Evolutionary conservation across 805 yeast genomes (phyloP).

Genomic region (Candida berthetii): DNA sequence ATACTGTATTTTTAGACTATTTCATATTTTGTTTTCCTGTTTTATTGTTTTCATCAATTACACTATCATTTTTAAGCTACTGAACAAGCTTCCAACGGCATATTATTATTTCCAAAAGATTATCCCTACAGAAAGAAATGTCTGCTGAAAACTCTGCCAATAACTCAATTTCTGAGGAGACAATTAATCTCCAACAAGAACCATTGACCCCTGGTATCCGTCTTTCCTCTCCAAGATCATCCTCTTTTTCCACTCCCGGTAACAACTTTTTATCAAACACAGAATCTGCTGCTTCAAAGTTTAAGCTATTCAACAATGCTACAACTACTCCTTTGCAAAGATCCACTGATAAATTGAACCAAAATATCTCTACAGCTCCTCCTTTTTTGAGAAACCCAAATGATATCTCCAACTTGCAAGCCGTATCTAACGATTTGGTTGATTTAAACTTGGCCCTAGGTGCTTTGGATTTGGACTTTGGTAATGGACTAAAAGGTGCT

Average conservation of each 20-base stretch:
- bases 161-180: constrained; percentile 9
- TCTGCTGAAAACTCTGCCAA: constrained; percentile 13
- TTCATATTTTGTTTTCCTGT: too few species aligned
- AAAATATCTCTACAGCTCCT: constrained; percentile 15
- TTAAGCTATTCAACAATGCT: constrained; percentile 12
- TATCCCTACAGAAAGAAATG: too few species aligned
- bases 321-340: constrained; percentile 17
- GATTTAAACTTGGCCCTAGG: constrained; percentile 20
- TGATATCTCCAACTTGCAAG: constrained; percentile 7
- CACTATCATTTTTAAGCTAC: too few species aligned
- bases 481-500: constrained; percentile 2
- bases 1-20: too few species aligned
- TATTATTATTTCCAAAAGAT: too few species aligned
- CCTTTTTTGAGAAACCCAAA: constrained; percentile 15
- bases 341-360: constrained; percentile 10
- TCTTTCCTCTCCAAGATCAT: constrained; percentile 10
- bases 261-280: constrained; percentile 1
- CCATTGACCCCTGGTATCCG: constrained; percentile 10
- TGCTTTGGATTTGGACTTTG: constrained; percentile 19
- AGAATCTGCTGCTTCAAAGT: constrained; percentile 8
- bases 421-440: constrained; percentile 11
- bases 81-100: too few species aligned
- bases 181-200: constrained; percentile 1
- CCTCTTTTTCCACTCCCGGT: constrained; percentile 13
- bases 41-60: too few species aligned